Evolutionary conservation across 1,284 basidiomycete species (phyloP).

Genomic region (Austroboletus rostrupii): DNA sequence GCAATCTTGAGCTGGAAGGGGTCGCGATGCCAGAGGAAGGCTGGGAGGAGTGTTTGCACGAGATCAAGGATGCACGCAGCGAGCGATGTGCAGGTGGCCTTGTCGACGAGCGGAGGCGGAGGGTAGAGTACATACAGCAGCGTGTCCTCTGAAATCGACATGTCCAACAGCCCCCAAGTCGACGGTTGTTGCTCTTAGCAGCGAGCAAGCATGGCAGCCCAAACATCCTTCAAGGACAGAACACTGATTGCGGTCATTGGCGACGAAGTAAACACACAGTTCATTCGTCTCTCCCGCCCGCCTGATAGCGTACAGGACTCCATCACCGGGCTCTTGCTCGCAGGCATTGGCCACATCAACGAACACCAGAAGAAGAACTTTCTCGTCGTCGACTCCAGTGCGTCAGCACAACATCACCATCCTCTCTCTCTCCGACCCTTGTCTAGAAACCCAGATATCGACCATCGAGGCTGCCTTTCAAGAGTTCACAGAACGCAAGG

Average conservation of each 20-base stretch:
- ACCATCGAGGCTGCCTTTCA: constrained; percentile 88
- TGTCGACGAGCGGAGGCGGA: constrained; percentile 46
- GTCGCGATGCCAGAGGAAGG: constrained; percentile 87
- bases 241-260: constrained; percentile 90
- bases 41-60: constrained; percentile 56
- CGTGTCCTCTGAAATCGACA: constrained; percentile 79
- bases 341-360: constrained; percentile 87
- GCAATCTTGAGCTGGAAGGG: constrained; percentile 76
- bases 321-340: constrained; percentile 88
- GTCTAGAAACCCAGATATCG: constrained; percentile 81
- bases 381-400: constrained; percentile 87
- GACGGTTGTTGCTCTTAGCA: constrained; percentile 17
- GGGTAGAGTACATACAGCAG: constrained; percentile 74
- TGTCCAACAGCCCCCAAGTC: constrained; percentile 7
- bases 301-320: constrained; percentile 71
- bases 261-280: constrained; percentile 69
- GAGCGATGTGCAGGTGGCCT: constrained; percentile 59
- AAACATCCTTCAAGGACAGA: constrained; percentile 72
- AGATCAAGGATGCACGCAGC: constrained; percentile 65
- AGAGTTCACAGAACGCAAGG: constrained; percentile 88
- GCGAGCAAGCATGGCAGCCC: constrained; percentile 35
- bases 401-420: constrained; percentile 5
- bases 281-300: neutral
- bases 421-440: constrained; percentile 7
- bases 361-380: constrained; percentile 94